Evolutionary conservation across 106 monocot species (phyloP), one percentile per base, ranked within the genome.

Genomic region (Dendrobium nobile): DNA sequence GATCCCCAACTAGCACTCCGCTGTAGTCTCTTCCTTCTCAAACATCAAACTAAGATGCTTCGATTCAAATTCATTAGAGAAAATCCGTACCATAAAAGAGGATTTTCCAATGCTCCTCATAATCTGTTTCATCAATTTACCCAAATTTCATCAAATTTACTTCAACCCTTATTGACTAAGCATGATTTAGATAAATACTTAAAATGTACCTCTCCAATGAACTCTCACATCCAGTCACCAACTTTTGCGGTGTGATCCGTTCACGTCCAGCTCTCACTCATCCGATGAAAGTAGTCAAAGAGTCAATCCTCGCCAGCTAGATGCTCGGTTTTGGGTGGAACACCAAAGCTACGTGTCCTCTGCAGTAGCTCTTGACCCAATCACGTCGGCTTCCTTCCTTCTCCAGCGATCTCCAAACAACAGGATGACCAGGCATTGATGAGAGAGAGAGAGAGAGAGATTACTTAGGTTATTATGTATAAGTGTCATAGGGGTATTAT

Each of bases 1-100:
- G 22, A 95, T 85, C 5, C 19, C 24, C 40, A 89, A 87, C 95
- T 92, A 95, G 43, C 41, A 79, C 19, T 86, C 84, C 27, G 87
- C 55, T 10, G 58, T 41, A 7, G 90, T 91, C 7, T 81, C 74
- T 70, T 95, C 92, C 37, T 61, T 86, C 82, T 91, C 83, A 26
- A 95, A 54, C 64, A 80, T 86, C 47, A n/a, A 19, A 16, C 5
- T n/a, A 11, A 19, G 64, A 11, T 5, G 61, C 56, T 3, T 27
- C 3, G 61, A 27, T 3, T n/a, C 13, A 19, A 8, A 64, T n/a
- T 28, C 80, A n/a, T 59, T 37, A 13, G 86, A 75, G 80, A 90
- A 92, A 28, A 95, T 86, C 48, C 87, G 80, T 22, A 92, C 78
- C 44, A 92, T 84, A 51, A 91, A 92, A 10, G 95, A 89, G 0